Conservation (phyloP, 371 early-diverging fungal species). For the Dipsacomyces acuminosporus region DNA sequence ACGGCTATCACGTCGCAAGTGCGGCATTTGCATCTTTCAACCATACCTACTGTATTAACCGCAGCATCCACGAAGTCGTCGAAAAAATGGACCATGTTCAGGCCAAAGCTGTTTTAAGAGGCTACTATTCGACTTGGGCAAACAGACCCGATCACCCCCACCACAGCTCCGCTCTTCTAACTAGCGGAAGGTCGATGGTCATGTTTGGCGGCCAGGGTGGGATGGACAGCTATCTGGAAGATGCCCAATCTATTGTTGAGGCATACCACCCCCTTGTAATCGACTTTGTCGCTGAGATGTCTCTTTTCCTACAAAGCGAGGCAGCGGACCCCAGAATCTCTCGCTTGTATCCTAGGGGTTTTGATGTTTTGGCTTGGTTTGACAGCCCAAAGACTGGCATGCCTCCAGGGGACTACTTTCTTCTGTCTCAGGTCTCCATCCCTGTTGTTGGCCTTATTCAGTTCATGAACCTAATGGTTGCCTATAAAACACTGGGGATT, state of each 20-base stretch:
- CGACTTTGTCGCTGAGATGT: constrained; percentile 68
- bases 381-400: constrained; percentile 63
- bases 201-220: constrained; percentile 93
- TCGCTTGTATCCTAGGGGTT: constrained; percentile 65
- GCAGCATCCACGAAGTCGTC: too few relatives aligned
- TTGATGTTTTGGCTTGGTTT: constrained; percentile 80
- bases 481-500: constrained; percentile 52
- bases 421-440: constrained; percentile 73
- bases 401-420: constrained; percentile 47
- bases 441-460: constrained; percentile 82
- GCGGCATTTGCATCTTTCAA: too few relatives aligned
- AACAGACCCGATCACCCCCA: too few relatives aligned
- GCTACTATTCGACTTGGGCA: too few relatives aligned
- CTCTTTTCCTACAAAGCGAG: constrained; percentile 60
- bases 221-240: constrained; percentile 84
- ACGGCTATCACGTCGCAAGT: too few relatives aligned
- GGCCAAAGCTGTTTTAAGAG: too few relatives aligned
- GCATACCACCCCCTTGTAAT: constrained; percentile 70
- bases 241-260: constrained; percentile 64
- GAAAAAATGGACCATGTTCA: too few relatives aligned
- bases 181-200: constrained; percentile 80
- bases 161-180: too few relatives aligned
- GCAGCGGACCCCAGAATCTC: constrained; percentile 61
- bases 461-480: constrained; percentile 56
- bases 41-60: too few relatives aligned